phyloP scores from a whole-genome alignment of 768 basidiomycete species.

The Macrolepiota fuliginosa region DNA sequence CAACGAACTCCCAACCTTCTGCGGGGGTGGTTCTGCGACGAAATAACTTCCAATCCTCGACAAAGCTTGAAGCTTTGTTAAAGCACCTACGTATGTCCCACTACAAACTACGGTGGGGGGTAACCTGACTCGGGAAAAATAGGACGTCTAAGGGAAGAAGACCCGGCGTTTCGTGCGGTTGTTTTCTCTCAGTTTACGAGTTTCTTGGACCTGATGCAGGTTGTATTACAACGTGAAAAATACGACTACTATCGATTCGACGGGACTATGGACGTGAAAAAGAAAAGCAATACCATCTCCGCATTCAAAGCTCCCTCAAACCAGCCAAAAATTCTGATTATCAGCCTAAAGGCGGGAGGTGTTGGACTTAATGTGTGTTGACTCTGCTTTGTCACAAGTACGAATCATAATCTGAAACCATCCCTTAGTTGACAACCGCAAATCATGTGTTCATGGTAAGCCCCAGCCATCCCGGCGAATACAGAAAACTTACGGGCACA shows the following conservation, averaged over 20 bases:
- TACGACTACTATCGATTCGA: conserved; percentile 82
- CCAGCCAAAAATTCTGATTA: conserved; percentile 72
- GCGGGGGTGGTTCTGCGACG: conserved; percentile 57
- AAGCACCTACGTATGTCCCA: conserved; percentile 60
- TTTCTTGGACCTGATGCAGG: conserved; percentile 81
- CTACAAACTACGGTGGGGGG: background rate
- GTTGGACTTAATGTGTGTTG: conserved; percentile 78
- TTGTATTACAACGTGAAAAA: conserved; percentile 63
- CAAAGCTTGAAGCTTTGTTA: conserved; percentile 85
- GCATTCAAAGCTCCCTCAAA: conserved; percentile 72
- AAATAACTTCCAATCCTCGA: conserved; percentile 87
- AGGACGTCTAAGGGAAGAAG: conserved; percentile 67
- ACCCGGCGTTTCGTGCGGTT: conserved; percentile 77
- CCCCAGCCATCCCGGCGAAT: background rate
- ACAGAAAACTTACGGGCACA: conserved; percentile 24
- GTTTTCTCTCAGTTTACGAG: conserved; percentile 91
- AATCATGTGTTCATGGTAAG: conserved; percentile 86
- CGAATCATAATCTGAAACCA: conserved; percentile 1
- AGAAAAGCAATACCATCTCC: conserved; percentile 69
- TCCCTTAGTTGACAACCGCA: conserved; percentile 63
- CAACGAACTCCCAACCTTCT: conserved; percentile 31
- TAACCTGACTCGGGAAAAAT: background rate
- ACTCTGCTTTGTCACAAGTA: background rate
- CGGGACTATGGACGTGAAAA: conserved; percentile 88
- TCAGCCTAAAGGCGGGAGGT: conserved; percentile 89